Evolutionary conservation across 2,329 filamentous ascomycete genomes (phyloP), one percentile per base, ranked within the genome.

Genomic region (Ophiostoma tasmaniense): DNA sequence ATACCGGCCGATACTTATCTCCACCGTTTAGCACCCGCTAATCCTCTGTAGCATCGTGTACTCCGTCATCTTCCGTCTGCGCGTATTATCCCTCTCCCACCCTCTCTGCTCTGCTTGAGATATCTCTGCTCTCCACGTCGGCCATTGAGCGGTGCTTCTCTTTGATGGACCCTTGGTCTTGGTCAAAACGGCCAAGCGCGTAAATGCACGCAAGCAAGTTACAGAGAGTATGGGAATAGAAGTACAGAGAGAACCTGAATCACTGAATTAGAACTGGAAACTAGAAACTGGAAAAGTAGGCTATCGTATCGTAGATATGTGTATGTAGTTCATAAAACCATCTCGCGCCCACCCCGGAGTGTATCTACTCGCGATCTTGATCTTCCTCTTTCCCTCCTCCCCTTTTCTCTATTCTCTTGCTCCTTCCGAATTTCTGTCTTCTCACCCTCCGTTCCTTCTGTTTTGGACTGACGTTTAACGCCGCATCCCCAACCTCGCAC

Each of bases 291-390:
- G 37, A 39, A 39, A 45, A 20, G 10, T 55, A n/a, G 55, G 55
- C 13, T 30, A 30, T 61, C 55, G 14, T 61, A 25, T 17, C 25
- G 13, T 14, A 28, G 25, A 61, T 61, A 30, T 59, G 22, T 13
- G 55, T 61, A 61, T 13, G 55, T 61, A 61, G 14, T 33, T 61
- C 25, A 61, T 61, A 61, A 61, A 61, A 61, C 52, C n/a, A 59
- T 61, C 25, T 11, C 25, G 55, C 55, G 55, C 55, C 55, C 55
- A 55, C 50, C 55, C n/a, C 25, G 13, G 22, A 30, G 55, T 20
- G 42, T 45, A 45, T 45, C 42, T 20, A 45, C 13, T 61, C 14
- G 55, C 20, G 42, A 45, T 20, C 55, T 61, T 33, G 25, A 20
- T 7, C 50, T 13, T 14, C 25, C 3, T 17, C 17, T 61, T 30